Percentiles rank a stretch among this genome's conserved stretches.
Evolutionary conservation across 495 filamentous ascomycete species (phyloP).

Genomic region (Ramalina peruviana): DNA sequence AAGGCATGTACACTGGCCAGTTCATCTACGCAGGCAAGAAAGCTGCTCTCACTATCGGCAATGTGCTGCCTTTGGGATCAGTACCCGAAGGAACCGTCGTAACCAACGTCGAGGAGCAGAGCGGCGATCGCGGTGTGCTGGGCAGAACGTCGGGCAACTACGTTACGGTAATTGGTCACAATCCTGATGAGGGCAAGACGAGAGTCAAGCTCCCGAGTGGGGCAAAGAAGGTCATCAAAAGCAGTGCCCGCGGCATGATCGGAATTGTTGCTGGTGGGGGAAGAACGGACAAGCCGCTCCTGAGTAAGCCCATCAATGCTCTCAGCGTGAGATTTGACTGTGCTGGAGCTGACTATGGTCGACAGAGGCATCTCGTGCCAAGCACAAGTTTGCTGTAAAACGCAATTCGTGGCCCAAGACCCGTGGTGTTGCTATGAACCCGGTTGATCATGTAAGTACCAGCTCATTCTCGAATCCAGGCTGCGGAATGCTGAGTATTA

Average conservation of each 20-base stretch:
- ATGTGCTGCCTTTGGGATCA: constrained; percentile 83
- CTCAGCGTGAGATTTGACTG: background rate
- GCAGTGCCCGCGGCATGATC: constrained; percentile 89
- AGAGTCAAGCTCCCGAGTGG: constrained; percentile 97
- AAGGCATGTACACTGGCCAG: constrained; percentile 99
- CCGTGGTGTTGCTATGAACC: constrained; percentile 99
- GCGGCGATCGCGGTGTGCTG: constrained; percentile 88
- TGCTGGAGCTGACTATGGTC: constrained; percentile 1
- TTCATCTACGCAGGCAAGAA: constrained; percentile 99
- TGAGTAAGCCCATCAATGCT: constrained; percentile 41
- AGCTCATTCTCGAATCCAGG: background rate
- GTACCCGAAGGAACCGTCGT: constrained; percentile 98
- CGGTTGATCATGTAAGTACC: constrained; percentile 79
- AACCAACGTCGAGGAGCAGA: constrained; percentile 98
- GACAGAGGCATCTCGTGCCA: constrained; percentile 88
- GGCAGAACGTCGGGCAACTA: constrained; percentile 98
- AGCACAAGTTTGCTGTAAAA: constrained; percentile 99
- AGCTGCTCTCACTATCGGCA: constrained; percentile 86
- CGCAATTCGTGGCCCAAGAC: constrained; percentile 99
- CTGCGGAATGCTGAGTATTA: constrained; percentile 20
- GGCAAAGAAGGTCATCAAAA: constrained; percentile 97
- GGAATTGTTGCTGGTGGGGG: constrained; percentile 99
- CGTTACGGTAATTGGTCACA: constrained; percentile 96
- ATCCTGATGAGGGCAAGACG: constrained; percentile 98
- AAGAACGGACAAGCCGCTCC: constrained; percentile 95